These are phyloP conservation scores for Fomitiporia mediterranea DNA, from an alignment of 1,284 basidiomycete species.

Conservation along the genomic window DNA sequence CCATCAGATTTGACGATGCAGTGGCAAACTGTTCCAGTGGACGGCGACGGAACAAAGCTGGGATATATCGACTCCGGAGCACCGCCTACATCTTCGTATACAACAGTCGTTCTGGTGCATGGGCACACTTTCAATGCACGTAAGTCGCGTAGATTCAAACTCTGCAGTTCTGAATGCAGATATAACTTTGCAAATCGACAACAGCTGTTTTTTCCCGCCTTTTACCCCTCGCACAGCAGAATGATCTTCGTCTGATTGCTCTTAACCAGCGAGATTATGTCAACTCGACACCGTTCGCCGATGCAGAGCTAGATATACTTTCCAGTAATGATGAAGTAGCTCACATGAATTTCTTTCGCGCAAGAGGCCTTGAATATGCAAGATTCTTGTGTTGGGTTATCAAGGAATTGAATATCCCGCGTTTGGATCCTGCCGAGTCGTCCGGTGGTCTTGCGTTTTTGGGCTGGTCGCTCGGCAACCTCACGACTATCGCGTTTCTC, in stretches of 20 bases:
- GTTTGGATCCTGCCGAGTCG: not conserved
- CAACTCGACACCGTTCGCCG: conserved; percentile 22
- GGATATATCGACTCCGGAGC: conserved; percentile 19
- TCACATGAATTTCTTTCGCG: conserved; percentile 17
- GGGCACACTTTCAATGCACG: conserved; percentile 19
- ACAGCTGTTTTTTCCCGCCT: conserved; percentile 20
- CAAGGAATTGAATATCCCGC: conserved; percentile 9
- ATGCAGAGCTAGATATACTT: conserved; percentile 20
- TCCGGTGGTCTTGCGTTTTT: conserved; percentile 13
- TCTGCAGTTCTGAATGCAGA: no score
- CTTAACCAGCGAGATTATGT: conserved; percentile 27
- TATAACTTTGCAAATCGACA: no score
- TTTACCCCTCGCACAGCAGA: conserved; percentile 17
- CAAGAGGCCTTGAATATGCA: conserved; percentile 19
- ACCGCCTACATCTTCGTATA: conserved; percentile 8
- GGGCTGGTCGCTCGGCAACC: conserved; percentile 20
- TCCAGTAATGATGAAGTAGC: conserved; percentile 7
- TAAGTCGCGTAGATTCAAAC: conserved; percentile 7
- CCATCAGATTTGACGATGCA: no score
- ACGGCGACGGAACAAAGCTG: conserved; percentile 5
- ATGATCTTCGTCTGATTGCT: conserved; percentile 23
- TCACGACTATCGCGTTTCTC: conserved; percentile 12
- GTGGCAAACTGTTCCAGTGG: conserved; percentile 5
- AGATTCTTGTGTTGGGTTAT: conserved; percentile 18
- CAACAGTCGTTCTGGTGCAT: conserved; percentile 19